Evolutionary conservation across 1,139 yeast species (phyloP), one percentile per base, ranked within the genome.

Genomic region (Geotrichum restrictum): DNA sequence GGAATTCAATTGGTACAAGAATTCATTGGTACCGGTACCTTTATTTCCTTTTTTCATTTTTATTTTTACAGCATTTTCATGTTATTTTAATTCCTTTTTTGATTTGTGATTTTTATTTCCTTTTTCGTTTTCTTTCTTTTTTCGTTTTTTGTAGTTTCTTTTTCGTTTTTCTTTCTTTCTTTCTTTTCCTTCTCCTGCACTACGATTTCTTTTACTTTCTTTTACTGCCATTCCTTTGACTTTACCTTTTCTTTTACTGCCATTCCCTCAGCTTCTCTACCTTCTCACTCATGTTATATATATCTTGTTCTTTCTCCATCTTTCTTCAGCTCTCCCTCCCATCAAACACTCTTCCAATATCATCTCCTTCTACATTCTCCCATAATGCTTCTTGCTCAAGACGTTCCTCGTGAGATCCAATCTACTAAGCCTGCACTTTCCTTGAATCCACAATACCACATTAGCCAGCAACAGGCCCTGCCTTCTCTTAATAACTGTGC

Each of bases 311-410:
- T n/a, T n/a, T n/a, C n/a, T n/a, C n/a, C n/a, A n/a, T n/a, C n/a
- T n/a, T n/a, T n/a, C n/a, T n/a, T n/a, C n/a, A n/a, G n/a, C n/a
- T n/a, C n/a, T n/a, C n/a, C 13, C 37, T 27, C 18, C 34, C 13
- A 3, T 33, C 29, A 33, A n/a, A 43, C 11, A 31, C 47, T 33
- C 29, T 8, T 24, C 29, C 29, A 24, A 24, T 24, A 24, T 24
- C 29, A 5, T n/a, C 21, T 14, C 21, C 18, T 13, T 45, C 16
- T 13, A 34, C 29, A 27, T 16, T 27, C 22, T 16, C 1, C 29
- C 14, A 36, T 21, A 36, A 45, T 45, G 48, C 48, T 45, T 19
- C 36, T 45, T 21, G 48, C 48, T 32, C 34, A 32, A 14, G 40
- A 21, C 14, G 40, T 36, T 31, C 48, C 48, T 22, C 48, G 48